phyloP scores from a whole-genome alignment of 495 filamentous ascomycete genomes.

The Aspergillus affinis region DNA sequence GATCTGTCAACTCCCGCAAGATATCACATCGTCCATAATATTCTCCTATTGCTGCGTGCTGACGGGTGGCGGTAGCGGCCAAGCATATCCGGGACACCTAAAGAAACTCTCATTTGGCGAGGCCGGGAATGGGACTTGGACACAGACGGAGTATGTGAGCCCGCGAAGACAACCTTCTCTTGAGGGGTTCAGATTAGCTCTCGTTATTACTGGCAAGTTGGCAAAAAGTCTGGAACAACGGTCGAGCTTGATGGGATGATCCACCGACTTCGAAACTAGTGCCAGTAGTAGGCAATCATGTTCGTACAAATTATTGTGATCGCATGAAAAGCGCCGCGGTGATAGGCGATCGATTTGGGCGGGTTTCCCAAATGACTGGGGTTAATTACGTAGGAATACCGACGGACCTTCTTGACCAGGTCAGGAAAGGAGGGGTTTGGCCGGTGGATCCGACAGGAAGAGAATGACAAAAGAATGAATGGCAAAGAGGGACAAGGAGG shows the following conservation, averaged over 20 bases:
- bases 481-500: constrained; percentile 10
- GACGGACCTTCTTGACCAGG: constrained; percentile 5
- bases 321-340: constrained; percentile 4
- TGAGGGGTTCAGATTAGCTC: not conserved
- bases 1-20: constrained; percentile 21
- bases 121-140: not conserved
- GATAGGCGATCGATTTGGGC: constrained; percentile 7
- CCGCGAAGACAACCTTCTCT: no score
- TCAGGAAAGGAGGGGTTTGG: constrained; percentile 22
- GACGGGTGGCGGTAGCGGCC: constrained; percentile 16
- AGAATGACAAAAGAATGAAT: not conserved
- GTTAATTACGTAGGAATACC: constrained; percentile 11
- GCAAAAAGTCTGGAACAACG: constrained; percentile 20
- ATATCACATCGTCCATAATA: constrained; percentile 20
- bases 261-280: constrained; percentile 8
- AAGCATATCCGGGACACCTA: constrained; percentile 11
- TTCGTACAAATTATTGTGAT: constrained; percentile 9
- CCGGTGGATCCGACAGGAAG: constrained; percentile 9
- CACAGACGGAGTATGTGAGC: no score
- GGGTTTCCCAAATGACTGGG: constrained; percentile 11
- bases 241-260: constrained; percentile 14
- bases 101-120: constrained; percentile 12
- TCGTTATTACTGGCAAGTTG: constrained; percentile 3
- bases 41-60: constrained; percentile 24
- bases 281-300: constrained; percentile 7